Evolutionary conservation across 2,329 filamentous ascomycete species (phyloP).

Genomic region (Fonsecaea nubica): DNA sequence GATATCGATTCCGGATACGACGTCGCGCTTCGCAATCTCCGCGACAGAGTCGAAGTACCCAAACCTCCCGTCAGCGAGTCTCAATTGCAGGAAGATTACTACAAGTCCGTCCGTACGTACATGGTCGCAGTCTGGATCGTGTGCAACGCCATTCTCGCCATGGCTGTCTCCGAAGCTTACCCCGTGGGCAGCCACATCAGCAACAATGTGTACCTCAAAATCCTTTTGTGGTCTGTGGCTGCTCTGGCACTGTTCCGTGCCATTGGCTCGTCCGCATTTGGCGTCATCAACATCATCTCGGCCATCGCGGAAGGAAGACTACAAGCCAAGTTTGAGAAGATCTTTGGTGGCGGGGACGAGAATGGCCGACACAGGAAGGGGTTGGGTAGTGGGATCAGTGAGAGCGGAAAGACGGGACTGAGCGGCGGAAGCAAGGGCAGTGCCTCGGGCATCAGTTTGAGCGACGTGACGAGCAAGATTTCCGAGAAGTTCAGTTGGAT

Average conservation of each 20-base stretch:
- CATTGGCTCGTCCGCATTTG: constrained; percentile 79
- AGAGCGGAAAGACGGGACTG: constrained; percentile 37
- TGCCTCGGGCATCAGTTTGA: constrained; percentile 33
- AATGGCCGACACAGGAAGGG: constrained; percentile 30
- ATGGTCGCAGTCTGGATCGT: constrained; percentile 97
- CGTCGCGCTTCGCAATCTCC: constrained; percentile 92
- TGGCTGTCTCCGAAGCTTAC: constrained; percentile 90
- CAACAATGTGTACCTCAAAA: constrained; percentile 83
- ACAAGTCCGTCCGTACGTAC: constrained; percentile 95
- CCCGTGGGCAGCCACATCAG: constrained; percentile 71
- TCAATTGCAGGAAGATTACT: constrained; percentile 97
- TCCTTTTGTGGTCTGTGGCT: constrained; percentile 93
- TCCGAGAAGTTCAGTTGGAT: constrained; percentile 38
- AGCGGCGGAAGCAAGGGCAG: constrained; percentile 24
- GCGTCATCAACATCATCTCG: constrained; percentile 82
- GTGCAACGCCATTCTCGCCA: constrained; percentile 87
- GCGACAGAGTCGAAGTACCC: constrained; percentile 86
- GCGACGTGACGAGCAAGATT: constrained; percentile 36
- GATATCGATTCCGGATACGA: constrained; percentile 98
- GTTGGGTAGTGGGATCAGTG: constrained; percentile 31
- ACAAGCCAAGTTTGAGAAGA: constrained; percentile 51
- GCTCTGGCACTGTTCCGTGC: constrained; percentile 85
- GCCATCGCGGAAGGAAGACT: constrained; percentile 85
- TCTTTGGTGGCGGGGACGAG: constrained; percentile 40
- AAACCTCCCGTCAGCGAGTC: constrained; percentile 67